Evolutionary conservation across 148 eudicot genomes (phyloP).

Genomic region (Rhododendron griersonianum): DNA sequence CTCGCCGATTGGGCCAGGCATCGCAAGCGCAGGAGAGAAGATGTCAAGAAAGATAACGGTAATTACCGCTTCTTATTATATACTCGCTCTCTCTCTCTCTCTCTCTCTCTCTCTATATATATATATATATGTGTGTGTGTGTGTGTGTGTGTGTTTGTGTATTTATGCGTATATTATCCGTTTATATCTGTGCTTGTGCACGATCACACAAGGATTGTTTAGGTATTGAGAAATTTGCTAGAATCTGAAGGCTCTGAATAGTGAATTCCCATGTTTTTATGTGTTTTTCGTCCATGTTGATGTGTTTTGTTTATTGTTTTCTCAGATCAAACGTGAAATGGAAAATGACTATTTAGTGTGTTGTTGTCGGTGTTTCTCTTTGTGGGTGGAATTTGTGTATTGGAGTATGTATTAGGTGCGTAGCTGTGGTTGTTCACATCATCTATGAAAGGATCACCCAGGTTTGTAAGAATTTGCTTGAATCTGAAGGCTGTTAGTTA

Average conservation of each 20-base stretch:
- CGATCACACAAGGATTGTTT: neutral
- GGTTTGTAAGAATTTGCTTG: neutral
- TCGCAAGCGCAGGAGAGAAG: conserved; percentile 63
- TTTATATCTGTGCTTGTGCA: neutral
- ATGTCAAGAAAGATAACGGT: conserved; percentile 47
- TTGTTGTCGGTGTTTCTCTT: neutral
- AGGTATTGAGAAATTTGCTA: neutral
- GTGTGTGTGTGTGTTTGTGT: neutral
- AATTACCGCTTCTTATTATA: neutral
- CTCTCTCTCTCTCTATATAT: no score
- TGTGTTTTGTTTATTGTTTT: neutral
- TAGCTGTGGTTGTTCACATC: neutral
- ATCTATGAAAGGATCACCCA: neutral
- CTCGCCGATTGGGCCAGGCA: conserved; percentile 74
- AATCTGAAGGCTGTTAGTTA: neutral
- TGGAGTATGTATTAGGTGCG: neutral
- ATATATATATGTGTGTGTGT: no score
- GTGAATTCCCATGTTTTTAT: neutral
- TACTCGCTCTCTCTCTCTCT: no score
- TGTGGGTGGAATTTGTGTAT: neutral
- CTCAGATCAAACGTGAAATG: neutral
- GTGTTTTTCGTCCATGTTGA: neutral
- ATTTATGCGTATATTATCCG: neutral
- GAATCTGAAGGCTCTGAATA: neutral
- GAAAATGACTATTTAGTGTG: neutral